These are phyloP conservation scores for Millerozyma acaciae DNA, from an alignment of 805 yeast genomes.

Conservation along the genomic window DNA sequence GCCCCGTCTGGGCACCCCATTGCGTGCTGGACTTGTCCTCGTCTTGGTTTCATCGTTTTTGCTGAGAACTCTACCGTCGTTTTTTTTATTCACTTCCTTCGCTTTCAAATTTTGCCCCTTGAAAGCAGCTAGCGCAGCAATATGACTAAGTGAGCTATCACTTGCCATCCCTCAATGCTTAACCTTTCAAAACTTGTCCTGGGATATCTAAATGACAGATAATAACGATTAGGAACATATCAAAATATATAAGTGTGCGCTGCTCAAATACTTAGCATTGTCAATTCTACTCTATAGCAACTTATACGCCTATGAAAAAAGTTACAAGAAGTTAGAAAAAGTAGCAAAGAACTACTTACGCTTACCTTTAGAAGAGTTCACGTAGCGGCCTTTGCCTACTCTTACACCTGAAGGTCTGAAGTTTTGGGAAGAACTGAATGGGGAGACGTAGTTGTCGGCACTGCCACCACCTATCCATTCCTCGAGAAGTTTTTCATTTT, in stretches of 20 bases:
- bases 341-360: conserved; percentile 12
- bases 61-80: not conserved
- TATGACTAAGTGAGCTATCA: conserved; percentile 29
- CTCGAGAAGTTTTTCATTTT: conserved; percentile 78
- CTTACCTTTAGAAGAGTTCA: conserved; percentile 54
- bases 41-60: too few relatives aligned
- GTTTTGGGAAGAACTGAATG: conserved; percentile 53
- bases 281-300: too few relatives aligned
- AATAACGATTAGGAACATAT: too few relatives aligned
- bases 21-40: too few relatives aligned
- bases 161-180: too few relatives aligned
- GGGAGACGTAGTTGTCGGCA: conserved; percentile 82
- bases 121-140: conserved; percentile 45
- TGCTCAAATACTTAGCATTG: too few relatives aligned
- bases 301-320: too few relatives aligned
- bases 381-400: conserved; percentile 83
- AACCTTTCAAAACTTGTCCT: too few relatives aligned
- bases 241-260: too few relatives aligned
- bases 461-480: conserved; percentile 96
- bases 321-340: too few relatives aligned
- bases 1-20: too few relatives aligned
- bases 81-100: conserved; percentile 3
- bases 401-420: conserved; percentile 57
- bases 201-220: too few relatives aligned
- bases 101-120: conserved; percentile 9